Evolutionary conservation across 208 protist genomes (phyloP), one percentile per base, ranked within the genome.

Genomic region (Acanthamoeba culbertsoni): DNA sequence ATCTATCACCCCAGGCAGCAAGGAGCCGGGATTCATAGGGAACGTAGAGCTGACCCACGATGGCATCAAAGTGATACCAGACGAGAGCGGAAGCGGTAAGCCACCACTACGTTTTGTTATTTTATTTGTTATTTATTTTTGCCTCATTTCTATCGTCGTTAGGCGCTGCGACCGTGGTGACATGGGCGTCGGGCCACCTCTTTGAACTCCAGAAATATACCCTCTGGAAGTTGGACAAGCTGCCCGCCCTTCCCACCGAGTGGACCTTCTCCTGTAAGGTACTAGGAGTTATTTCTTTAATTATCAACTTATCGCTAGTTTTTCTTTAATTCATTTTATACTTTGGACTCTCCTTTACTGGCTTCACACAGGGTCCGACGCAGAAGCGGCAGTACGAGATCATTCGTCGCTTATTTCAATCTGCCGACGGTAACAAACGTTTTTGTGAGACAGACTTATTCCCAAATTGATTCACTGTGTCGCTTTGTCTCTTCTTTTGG

Each of bases 141-240:
- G n/a, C n/a, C n/a, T n/a, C n/a, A n/a, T n/a, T n/a, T n/a, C n/a
- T n/a, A n/a, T n/a, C n/a, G n/a, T n/a, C 31, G 31, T 1, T 26
- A 53, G 82, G 82, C 33, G 51, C 33, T 2, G 82, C 57, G 57
- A 92, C 57, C 20, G 88, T 92, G 8, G 63, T 92, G 63, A 92
- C 88, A n/a, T 92, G 88, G 88, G 88, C 88, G 23, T 62, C 48
- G 16, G 88, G 88, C 5, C 88, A 92, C 31, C 88, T 92, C 20
- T 92, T 92, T 14, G 59, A 92, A 62, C 55, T 92, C 6, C 88
- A 92, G 28, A 92, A 71, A 26, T 46, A 51, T 33, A 28, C 88
- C 26, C 23, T 33, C 42, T 92, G 88, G 88, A 92, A 77, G 33
- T n/a, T 92, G 55, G 88, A 92, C 57, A 92, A 92, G 88, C 62